Conservation (phyloP, 1,284 basidiomycete species). For the Sanghuangporus weigelae region DNA sequence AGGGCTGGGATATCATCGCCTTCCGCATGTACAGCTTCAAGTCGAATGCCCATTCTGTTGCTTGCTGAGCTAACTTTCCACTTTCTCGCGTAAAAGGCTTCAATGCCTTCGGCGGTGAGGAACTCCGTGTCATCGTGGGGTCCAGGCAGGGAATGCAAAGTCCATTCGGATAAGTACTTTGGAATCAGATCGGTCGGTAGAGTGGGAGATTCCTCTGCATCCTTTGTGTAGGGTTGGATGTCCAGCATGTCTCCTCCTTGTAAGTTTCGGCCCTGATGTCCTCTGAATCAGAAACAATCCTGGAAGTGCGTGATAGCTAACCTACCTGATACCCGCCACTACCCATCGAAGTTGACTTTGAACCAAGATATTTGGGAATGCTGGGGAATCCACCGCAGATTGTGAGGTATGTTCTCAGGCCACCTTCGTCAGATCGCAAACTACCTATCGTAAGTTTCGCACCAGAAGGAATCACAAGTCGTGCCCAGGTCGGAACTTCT, state of each 20-base stretch:
- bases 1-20: slow-evolving; percentile 41
- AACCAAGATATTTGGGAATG: slow-evolving; percentile 53
- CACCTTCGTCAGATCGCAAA: slow-evolving; percentile 23
- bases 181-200: slow-evolving; percentile 33
- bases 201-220: slow-evolving; percentile 20
- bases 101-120: slow-evolving; percentile 42
- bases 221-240: slow-evolving; percentile 39
- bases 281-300: not conserved
- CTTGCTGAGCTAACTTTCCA: slow-evolving; percentile 55
- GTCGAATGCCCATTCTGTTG: slow-evolving; percentile 56
- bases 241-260: slow-evolving; percentile 33
- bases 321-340: slow-evolving; percentile 54
- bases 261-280: slow-evolving; percentile 47
- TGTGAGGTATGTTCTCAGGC: slow-evolving; percentile 54
- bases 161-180: slow-evolving; percentile 45
- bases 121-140: slow-evolving; percentile 62
- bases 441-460: slow-evolving; percentile 39
- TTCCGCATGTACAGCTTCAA: slow-evolving; percentile 23
- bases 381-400: slow-evolving; percentile 58
- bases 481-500: slow-evolving; percentile 42
- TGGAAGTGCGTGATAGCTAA: not conserved
- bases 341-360: slow-evolving; percentile 58
- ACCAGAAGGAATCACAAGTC: slow-evolving; percentile 40
- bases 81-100: slow-evolving; percentile 40
- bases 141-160: slow-evolving; percentile 51